Percentiles rank a stretch among this genome's conserved stretches.
These are phyloP conservation scores for Xylariaceae sp. DNA, from an alignment of 2,329 filamentous ascomycete species.

Conservation along the genomic window DNA sequence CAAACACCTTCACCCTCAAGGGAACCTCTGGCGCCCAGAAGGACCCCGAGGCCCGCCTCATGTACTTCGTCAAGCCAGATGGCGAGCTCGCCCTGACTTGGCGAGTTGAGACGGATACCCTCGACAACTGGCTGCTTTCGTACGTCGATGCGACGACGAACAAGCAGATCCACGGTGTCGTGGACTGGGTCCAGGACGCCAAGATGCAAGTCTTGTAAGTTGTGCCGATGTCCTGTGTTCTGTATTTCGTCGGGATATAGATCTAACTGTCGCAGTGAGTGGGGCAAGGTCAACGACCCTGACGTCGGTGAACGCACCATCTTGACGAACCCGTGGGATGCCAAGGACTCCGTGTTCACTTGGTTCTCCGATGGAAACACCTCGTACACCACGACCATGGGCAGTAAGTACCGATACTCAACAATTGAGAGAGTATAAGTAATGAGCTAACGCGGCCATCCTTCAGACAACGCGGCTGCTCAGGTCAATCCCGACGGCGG, in stretches of 20 bases:
- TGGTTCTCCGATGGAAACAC: slow-evolving; percentile 47
- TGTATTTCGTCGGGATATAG: neutral
- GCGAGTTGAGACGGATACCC: slow-evolving; percentile 54
- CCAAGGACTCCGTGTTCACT: slow-evolving; percentile 43
- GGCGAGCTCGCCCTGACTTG: slow-evolving; percentile 46
- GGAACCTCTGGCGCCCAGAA: slow-evolving; percentile 44
- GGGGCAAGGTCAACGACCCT: slow-evolving; percentile 49
- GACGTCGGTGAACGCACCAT: slow-evolving; percentile 41
- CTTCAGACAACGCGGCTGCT: slow-evolving; percentile 48
- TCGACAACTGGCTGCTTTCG: slow-evolving; percentile 53
- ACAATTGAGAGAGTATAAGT: neutral
- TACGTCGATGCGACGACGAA: slow-evolving; percentile 49
- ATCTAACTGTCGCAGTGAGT: slow-evolving; percentile 36
- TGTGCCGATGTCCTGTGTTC: neutral
- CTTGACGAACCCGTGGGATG: slow-evolving; percentile 46
- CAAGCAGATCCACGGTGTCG: slow-evolving; percentile 46
- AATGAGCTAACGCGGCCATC: neutral
- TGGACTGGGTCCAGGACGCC: slow-evolving; percentile 53
- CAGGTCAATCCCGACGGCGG: slow-evolving; percentile 47
- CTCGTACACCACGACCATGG: slow-evolving; percentile 48
- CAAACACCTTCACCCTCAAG: slow-evolving; percentile 41
- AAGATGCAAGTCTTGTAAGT: slow-evolving; percentile 50
- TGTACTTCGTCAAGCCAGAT: slow-evolving; percentile 48
- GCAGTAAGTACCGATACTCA: slow-evolving; percentile 34
- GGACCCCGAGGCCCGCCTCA: slow-evolving; percentile 50